These are phyloP conservation scores for Pseudovirgaria hyperparasitica DNA, from an alignment of 2,329 filamentous ascomycete genomes.

Conservation along the genomic window DNA sequence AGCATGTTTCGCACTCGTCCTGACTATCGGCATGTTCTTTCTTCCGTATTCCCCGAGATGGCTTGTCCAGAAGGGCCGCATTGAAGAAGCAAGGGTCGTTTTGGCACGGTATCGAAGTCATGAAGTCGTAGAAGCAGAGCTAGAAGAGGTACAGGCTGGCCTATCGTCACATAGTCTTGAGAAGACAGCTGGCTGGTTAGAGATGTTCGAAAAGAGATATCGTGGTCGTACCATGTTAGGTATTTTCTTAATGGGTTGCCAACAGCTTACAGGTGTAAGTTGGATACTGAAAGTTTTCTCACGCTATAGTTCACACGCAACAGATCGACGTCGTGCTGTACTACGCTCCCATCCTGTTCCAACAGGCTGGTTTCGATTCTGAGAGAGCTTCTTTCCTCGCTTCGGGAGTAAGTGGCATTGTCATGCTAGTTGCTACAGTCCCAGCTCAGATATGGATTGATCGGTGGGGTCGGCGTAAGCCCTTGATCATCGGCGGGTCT, in stretches of 20 bases:
- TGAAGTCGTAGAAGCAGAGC: too few species aligned
- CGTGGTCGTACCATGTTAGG: neutral
- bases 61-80: conserved; percentile 20
- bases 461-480: conserved; percentile 43
- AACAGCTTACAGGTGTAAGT: conserved; percentile 14
- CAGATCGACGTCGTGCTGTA: too few species aligned
- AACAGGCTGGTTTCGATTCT: conserved; percentile 44
- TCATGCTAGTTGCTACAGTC: conserved; percentile 46
- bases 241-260: conserved; percentile 1
- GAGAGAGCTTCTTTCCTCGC: conserved; percentile 45
- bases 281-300: neutral
- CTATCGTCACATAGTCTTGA: too few species aligned
- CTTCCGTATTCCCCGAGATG: conserved; percentile 20
- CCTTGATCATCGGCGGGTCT: conserved; percentile 40
- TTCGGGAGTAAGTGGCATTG: conserved; percentile 46
- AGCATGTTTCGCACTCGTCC: conserved; percentile 12
- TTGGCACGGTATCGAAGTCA: too few species aligned
- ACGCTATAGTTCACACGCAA: too few species aligned
- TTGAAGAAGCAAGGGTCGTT: conserved; percentile 15
- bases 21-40: conserved; percentile 12
- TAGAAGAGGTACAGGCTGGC: too few species aligned
- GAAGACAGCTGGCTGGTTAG: too few species aligned
- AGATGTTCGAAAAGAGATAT: too few species aligned
- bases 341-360: conserved; percentile 50
- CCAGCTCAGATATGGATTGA: conserved; percentile 45